Conservation (phyloP, 768 basidiomycete genomes). For the Hemileccinum rubropunctum region DNA sequence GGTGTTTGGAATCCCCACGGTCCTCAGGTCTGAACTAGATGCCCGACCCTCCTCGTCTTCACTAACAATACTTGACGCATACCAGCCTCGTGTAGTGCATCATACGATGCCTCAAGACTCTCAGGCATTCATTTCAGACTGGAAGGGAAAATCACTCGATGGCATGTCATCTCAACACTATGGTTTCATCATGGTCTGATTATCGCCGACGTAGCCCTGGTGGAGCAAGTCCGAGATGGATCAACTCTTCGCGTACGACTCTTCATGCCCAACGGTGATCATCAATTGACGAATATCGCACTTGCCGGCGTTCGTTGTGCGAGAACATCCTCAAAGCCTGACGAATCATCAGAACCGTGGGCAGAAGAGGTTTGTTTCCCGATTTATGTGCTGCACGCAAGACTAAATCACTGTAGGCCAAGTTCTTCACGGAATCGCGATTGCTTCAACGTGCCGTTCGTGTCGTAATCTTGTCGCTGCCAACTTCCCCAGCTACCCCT, state of each 20-base stretch:
- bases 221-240: constrained; percentile 93
- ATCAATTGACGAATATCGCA: constrained; percentile 86
- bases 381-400: not conserved
- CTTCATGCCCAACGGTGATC: constrained; percentile 82
- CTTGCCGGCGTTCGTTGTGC: constrained; percentile 81
- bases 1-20: constrained; percentile 88
- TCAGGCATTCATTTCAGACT: constrained; percentile 82
- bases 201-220: constrained; percentile 56
- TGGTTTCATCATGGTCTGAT: constrained; percentile 6
- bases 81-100: constrained; percentile 67
- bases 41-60: not conserved
- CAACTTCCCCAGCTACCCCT: constrained; percentile 73
- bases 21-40: constrained; percentile 47
- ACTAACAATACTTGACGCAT: constrained; percentile 6
- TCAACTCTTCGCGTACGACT: constrained; percentile 86
- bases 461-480: constrained; percentile 76
- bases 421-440: constrained; percentile 89
- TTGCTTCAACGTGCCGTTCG: constrained; percentile 78
- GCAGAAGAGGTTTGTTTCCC: constrained; percentile 75
- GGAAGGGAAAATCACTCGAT: constrained; percentile 90
- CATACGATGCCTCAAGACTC: constrained; percentile 90
- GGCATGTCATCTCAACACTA: constrained; percentile 42
- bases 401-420: constrained; percentile 55
- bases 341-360: constrained; percentile 78
- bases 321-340: constrained; percentile 65